A percentile compares a stretch with the other conserved stretches of the same genome.
Conservation (phyloP, 306 rosid species). For the Cucurbita argyrosperma region DNA sequence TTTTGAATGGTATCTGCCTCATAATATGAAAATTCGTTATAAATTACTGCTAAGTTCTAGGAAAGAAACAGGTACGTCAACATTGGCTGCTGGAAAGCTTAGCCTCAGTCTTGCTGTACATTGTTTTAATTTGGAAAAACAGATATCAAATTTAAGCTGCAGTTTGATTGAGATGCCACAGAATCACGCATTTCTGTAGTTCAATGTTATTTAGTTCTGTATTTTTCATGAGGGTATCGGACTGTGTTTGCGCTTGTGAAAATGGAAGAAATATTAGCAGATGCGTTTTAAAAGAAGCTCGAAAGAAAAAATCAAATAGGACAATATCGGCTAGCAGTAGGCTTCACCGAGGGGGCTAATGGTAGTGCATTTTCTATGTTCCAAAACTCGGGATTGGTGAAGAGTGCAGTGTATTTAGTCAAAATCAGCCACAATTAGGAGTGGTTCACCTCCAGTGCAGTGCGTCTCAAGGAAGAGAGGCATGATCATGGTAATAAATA, state of each 20-base stretch:
- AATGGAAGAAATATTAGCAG: background rate
- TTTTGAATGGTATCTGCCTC: background rate
- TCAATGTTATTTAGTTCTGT: background rate
- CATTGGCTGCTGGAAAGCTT: background rate
- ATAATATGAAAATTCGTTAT: background rate
- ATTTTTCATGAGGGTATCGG: background rate
- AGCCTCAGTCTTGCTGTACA: background rate
- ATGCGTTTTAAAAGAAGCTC: no score
- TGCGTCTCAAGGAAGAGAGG: no score
- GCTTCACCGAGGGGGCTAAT: no score
- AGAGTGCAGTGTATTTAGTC: no score
- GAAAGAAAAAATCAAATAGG: no score
- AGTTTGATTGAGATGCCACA: background rate
- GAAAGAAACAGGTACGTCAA: background rate
- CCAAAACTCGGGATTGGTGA: no score
- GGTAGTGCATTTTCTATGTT: no score
- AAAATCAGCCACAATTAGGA: no score
- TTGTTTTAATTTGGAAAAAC: background rate
- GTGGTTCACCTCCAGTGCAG: no score
- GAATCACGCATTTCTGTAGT: background rate
- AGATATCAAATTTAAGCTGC: background rate
- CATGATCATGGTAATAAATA: no score
- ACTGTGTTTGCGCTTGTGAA: background rate
- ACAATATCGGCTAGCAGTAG: no score
- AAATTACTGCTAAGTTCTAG: background rate